These are phyloP conservation scores for Cercospora sp. DNA, from an alignment of 2,329 filamentous ascomycete genomes.

Conservation along the genomic window DNA sequence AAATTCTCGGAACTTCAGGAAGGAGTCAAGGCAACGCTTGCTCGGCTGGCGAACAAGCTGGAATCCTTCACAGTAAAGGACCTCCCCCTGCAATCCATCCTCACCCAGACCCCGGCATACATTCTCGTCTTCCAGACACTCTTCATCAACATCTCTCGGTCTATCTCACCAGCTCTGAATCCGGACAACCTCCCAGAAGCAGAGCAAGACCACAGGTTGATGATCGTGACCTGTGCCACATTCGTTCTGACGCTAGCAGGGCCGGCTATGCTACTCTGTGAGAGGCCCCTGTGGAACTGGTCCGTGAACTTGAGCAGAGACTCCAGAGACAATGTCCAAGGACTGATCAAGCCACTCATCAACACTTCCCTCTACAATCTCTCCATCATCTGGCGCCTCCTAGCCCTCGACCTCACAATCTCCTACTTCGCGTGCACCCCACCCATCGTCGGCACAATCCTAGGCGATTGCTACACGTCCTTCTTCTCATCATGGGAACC, in stretches of 20 bases:
- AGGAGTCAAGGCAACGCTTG: background rate
- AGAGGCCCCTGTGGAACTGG: background rate
- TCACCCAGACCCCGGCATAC: background rate
- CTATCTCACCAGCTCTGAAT: background rate
- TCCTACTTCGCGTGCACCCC: background rate
- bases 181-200: background rate
- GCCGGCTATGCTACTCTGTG: background rate
- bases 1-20: background rate
- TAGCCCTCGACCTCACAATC: background rate
- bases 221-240: background rate
- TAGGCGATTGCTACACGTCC: background rate
- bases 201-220: background rate
- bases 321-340: background rate
- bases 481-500: background rate
- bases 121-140: background rate
- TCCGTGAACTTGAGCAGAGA: background rate
- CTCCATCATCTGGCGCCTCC: background rate
- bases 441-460: background rate
- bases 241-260: background rate
- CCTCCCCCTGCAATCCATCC: background rate
- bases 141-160: background rate
- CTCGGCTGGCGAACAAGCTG: background rate
- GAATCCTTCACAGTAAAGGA: background rate
- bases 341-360: background rate
- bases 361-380: background rate